Percentiles rank a stretch among this genome's conserved stretches.
Evolutionary conservation across 192 early-diverging fungal species (phyloP).

Genomic region (Coemansia sp.): DNA sequence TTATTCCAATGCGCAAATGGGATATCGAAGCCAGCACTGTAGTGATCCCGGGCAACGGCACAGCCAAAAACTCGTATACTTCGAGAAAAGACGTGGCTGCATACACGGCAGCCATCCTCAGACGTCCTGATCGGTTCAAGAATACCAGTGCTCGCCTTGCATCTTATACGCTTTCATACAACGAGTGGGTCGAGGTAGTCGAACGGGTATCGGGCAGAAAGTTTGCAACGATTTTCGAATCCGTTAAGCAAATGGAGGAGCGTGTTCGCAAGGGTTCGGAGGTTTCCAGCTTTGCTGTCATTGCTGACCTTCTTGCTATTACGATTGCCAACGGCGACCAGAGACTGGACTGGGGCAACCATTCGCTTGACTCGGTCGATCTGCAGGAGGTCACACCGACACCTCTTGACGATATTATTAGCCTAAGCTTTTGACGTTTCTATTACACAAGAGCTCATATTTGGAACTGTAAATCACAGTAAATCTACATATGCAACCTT

Average conservation of each 20-base stretch:
- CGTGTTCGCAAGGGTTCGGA: neutral
- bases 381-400: too few relatives aligned
- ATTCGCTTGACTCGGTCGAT: too few relatives aligned
- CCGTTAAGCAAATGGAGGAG: neutral
- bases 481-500: too few relatives aligned
- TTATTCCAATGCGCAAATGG: constrained; percentile 1
- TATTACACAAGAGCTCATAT: too few relatives aligned
- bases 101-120: neutral
- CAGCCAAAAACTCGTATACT: neutral
- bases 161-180: neutral
- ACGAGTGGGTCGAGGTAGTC: neutral
- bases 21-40: neutral
- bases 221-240: neutral
- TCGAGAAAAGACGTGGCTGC: neutral
- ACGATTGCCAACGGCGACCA: neutral
- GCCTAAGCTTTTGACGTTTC: too few relatives aligned
- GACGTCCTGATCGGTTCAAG: neutral
- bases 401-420: too few relatives aligned
- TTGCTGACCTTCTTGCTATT: too few relatives aligned
- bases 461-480: too few relatives aligned
- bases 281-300: too few relatives aligned
- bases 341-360: too few relatives aligned
- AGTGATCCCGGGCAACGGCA: neutral
- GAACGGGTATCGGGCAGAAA: neutral
- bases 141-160: neutral